Base-by-base conservation (phyloP, 192 early-diverging fungal genomes). In the Coemansia sp. region DNA sequence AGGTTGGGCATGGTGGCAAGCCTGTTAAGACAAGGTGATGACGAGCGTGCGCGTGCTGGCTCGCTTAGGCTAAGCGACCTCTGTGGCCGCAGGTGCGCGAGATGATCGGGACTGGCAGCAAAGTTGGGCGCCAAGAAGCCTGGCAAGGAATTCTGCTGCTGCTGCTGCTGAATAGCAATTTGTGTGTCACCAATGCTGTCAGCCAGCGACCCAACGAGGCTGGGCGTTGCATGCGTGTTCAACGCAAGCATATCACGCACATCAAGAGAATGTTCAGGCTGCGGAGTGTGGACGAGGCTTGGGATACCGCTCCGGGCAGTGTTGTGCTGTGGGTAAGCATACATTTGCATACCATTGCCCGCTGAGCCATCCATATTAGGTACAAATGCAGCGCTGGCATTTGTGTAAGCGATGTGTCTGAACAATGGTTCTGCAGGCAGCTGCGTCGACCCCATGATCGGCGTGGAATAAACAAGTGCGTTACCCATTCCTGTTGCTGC, bases 11-110 rank as follows among this genome's bases (percentile, higher is more conserved):
- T 63, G 14, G 52, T 44, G 52, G 51, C 27, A 18, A 64, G 54
- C 12, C 54, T 38, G 27, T 14, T 49, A 21, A 64, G 62, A 27
- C 51, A 54, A 8, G 73, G 67, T 48, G 70, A 68, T 27, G 70
- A 63, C 56, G 66, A 61, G 47, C 67, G 76, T 7, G 67, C 56
- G 34, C 62, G 58, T 44, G 30, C 50, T 10, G 64, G 67, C 32
- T 65, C 71, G 55, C 63, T 49, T 47, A 60, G 62, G 67, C 76
- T 73, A 25, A 73, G 58, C 24, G 76, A 69, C 16, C 75, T 26
- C 54, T 64, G 54, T 8, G 59, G 34, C 30, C 75, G 69, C 65
- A 68, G 51, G 12, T 54, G 53, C 16, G 69, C 55, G 10, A 62
- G 26, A 3, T 56, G 65, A 26, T 41, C 49, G 1, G 64, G 55